These are phyloP conservation scores for Azolla pinnata DNA, from an alignment of 75 land plant genomes.

Conservation along the genomic window DNA sequence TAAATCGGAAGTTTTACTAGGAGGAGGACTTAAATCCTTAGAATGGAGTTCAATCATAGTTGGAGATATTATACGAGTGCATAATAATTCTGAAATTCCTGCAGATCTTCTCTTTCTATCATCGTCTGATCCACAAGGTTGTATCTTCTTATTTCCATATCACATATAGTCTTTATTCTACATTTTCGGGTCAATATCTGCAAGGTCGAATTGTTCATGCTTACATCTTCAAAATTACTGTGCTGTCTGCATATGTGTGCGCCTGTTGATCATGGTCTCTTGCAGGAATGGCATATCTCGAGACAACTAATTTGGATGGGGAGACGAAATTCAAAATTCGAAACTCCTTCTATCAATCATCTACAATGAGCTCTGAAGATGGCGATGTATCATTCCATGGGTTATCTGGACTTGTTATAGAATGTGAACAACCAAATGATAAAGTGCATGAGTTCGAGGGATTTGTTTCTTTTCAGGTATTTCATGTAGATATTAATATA, in stretches of 20 bases:
- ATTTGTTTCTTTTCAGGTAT: slow-evolving; percentile 34
- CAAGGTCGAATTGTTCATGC: no score
- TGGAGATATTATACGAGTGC: slow-evolving; percentile 30
- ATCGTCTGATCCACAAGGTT: slow-evolving; percentile 33
- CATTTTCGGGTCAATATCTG: no score
- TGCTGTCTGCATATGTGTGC: no score
- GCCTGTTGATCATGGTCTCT: no score
- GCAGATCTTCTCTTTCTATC: slow-evolving; percentile 33
- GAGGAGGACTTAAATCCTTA: slow-evolving; percentile 8
- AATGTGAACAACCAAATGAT: slow-evolving; percentile 35
- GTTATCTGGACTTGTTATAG: slow-evolving; percentile 26
- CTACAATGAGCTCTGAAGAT: slow-evolving; percentile 15
- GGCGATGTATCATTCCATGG: slow-evolving; percentile 25
- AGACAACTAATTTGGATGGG: slow-evolving; percentile 35
- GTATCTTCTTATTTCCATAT: not conserved
- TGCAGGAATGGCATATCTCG: slow-evolving; percentile 32
- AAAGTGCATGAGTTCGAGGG: slow-evolving; percentile 30
- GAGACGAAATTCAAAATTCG: slow-evolving; percentile 25
- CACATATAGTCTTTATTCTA: not conserved
- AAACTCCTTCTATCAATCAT: slow-evolving; percentile 22
- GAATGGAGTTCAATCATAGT: slow-evolving; percentile 26
- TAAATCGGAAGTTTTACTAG: slow-evolving; percentile 15
- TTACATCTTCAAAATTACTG: no score
- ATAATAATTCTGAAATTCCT: slow-evolving; percentile 21
- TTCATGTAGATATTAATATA: not conserved